Base-by-base conservation (phyloP, 1,139 yeast genomes). In the Magnusiomyces suaveolens region DNA sequence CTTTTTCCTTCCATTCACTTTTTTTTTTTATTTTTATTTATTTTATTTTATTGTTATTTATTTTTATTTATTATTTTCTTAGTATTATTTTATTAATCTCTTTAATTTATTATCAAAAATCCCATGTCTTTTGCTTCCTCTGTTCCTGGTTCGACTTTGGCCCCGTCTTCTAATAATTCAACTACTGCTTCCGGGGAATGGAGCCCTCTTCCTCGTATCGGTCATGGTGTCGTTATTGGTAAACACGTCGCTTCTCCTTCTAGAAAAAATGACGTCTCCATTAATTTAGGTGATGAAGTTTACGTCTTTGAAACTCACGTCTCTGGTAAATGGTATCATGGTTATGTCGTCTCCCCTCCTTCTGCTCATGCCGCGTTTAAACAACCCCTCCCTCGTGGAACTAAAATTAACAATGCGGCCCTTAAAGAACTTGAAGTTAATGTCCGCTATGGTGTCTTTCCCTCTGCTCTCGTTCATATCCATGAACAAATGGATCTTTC, bases 271-370 rank as follows among this genome's bases (percentile, higher is more conserved):
- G 58, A 55, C 32, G 50, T 58, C 23, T 44, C 58, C 63, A 68
- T 87, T 53, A 83, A 82, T 64, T 84, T 88, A 23, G 96, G 96
- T 39, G 95, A 88, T 66, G 87, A 84, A 60, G 82, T 87, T 33
- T 87, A 79, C 67, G 73, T 87, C 39, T 86, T 88, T 64, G 96
- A 88, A 67, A 75, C 82, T 33, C 79, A 78, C 60, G 73, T 73
- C 48, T 60, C 68, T 49, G 75, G 75, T 18, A 78, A 78, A 58
- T 87, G 96, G 96, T 89, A 83, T 41, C 76, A 96, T 63, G 96
- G 90, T 21, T 87, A 87, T 67, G 75, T 80, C 3, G 73, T 69
- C 16, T 57, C 66, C 14, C 55, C 66, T 8, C 69, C 70, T 8
- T 55, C 61, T 14, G 64, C 66, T 29, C 66, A 62, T 52, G 57